Conservation (phyloP, 139 green algal genomes). For the Diplosphaera chodatii region DNA sequence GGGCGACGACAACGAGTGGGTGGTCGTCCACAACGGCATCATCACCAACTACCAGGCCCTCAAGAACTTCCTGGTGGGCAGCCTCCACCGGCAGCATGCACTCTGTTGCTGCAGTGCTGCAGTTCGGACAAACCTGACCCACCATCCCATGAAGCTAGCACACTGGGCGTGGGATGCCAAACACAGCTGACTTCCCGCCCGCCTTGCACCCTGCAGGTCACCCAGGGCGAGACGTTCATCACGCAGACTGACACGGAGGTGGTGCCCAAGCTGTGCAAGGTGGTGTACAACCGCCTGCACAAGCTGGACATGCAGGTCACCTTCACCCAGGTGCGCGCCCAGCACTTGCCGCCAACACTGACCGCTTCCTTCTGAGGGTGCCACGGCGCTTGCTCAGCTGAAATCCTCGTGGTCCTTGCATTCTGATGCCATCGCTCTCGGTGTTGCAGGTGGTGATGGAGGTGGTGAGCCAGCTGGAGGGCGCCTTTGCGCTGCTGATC, state of each 20-base stretch:
- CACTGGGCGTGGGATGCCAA: not conserved
- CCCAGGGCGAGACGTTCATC: constrained; percentile 86
- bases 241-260: constrained; percentile 99
- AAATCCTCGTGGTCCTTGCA: too few relatives aligned
- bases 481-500: constrained; percentile 93
- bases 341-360: too few relatives aligned
- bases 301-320: constrained; percentile 24
- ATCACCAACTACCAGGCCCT: constrained; percentile 97
- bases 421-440: not conserved
- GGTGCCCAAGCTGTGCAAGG: constrained; percentile 96
- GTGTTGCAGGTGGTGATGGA: constrained; percentile 89
- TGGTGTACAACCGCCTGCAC: constrained; percentile 66
- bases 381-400: too few relatives aligned
- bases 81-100: not conserved
- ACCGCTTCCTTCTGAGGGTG: too few relatives aligned
- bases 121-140: not conserved
- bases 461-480: constrained; percentile 92
- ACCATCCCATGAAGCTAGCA: not conserved
- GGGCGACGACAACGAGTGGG: constrained; percentile 73
- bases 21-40: constrained; percentile 99
- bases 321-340: constrained; percentile 56
- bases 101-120: not conserved
- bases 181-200: too few relatives aligned
- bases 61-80: constrained; percentile 74
- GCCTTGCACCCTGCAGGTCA: constrained; percentile 33